phyloP scores from a whole-genome alignment of 257 asterid genomes.

The Penstemon davidsonii region DNA sequence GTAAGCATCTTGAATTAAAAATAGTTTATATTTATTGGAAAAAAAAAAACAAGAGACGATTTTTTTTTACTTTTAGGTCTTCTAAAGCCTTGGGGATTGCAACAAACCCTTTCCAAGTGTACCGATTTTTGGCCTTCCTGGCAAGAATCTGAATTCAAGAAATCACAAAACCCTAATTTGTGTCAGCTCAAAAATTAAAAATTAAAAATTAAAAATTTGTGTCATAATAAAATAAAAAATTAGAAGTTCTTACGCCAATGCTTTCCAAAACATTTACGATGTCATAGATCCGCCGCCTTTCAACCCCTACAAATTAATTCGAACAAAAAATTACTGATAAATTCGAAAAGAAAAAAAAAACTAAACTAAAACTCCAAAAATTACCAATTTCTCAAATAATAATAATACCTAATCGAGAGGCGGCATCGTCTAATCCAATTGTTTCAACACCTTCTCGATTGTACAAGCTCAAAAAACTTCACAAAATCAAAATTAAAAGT shows the following conservation, averaged over 20 bases:
- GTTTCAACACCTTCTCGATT: slow-evolving; percentile 77
- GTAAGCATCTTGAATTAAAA: slow-evolving; percentile 5
- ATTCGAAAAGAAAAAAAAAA: not conserved
- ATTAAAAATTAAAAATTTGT: not conserved
- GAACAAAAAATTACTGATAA: not conserved
- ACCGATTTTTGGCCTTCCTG: slow-evolving; percentile 81
- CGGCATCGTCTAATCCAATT: slow-evolving; percentile 93
- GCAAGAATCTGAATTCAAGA: slow-evolving; percentile 60
- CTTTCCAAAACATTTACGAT: slow-evolving; percentile 95
- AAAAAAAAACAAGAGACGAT: not conserved
- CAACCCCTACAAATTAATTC: slow-evolving; percentile 60
- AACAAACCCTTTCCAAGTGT: slow-evolving; percentile 90
- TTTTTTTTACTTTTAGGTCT: slow-evolving; percentile 53
- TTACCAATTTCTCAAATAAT: not conserved
- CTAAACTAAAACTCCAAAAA: not conserved
- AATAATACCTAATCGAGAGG: slow-evolving; percentile 60
- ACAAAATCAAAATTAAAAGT: slow-evolving; percentile 23
- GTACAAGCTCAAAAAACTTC: slow-evolving; percentile 82
- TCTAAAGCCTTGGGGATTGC: slow-evolving; percentile 78
- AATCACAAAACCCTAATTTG: slow-evolving; percentile 6
- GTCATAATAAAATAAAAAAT: not conserved
- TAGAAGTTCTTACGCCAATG: slow-evolving; percentile 72
- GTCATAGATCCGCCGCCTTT: slow-evolving; percentile 97
- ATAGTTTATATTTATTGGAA: no score
- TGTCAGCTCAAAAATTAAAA: slow-evolving; percentile 29